Percentiles rank a stretch among this genome's conserved stretches.
Conservation (phyloP, 1,284 basidiomycete genomes). For the Golubevia pallescens region DNA sequence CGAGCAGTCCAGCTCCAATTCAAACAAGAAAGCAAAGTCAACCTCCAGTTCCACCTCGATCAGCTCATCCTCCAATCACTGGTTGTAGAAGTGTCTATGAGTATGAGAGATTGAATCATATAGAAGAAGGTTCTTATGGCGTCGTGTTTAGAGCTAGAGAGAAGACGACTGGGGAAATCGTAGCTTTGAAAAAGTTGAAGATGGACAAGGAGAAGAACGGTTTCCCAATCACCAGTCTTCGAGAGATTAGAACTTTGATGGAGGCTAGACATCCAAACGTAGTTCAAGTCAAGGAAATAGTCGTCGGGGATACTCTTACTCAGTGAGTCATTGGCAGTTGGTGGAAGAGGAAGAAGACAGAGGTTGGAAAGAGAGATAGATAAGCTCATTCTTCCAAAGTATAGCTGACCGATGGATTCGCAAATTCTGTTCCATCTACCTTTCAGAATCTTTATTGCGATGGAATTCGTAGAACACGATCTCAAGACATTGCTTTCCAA, state of each 20-base stretch:
- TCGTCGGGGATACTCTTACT: constrained; percentile 97
- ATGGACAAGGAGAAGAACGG: constrained; percentile 97
- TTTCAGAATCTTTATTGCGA: constrained; percentile 98
- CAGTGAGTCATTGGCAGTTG: too few relatives aligned
- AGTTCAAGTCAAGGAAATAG: constrained; percentile 91
- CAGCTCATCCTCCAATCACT: constrained; percentile 29
- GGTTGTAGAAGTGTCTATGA: constrained; percentile 41
- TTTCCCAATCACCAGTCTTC: constrained; percentile 94
- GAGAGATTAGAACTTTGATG: constrained; percentile 95
- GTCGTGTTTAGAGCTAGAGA: constrained; percentile 94
- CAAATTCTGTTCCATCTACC: too few relatives aligned
- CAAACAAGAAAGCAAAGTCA: background rate
- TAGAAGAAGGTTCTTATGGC: constrained; percentile 98
- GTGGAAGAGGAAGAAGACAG: too few relatives aligned
- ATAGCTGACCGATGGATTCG: too few relatives aligned
- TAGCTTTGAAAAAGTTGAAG: constrained; percentile 97
- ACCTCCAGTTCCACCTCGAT: constrained; percentile 9
- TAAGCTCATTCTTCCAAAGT: too few relatives aligned
- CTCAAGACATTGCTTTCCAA: constrained; percentile 90
- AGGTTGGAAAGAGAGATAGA: too few relatives aligned
- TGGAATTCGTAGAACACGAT: constrained; percentile 99
- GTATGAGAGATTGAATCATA: constrained; percentile 82
- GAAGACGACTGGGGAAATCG: constrained; percentile 84
- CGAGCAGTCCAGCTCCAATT: background rate
- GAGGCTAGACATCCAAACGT: constrained; percentile 81